Conservation (phyloP, 345 rosid species). For the Eucalyptus guilfoylei region DNA sequence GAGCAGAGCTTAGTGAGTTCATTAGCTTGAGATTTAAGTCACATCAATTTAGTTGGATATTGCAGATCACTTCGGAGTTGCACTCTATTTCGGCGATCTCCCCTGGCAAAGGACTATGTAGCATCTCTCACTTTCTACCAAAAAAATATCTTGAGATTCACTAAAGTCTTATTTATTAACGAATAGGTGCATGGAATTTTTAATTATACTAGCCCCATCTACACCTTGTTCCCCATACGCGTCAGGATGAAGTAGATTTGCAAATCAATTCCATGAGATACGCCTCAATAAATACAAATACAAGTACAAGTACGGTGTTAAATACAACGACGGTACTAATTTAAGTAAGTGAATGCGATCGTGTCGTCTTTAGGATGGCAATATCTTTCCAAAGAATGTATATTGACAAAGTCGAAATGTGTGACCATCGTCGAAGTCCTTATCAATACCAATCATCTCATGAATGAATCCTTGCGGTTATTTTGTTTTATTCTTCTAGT, state of each 20-base stretch:
- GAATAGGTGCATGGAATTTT: neutral
- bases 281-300: neutral
- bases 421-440: neutral
- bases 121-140: neutral
- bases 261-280: neutral
- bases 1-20: neutral
- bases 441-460: neutral
- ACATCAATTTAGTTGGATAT: neutral
- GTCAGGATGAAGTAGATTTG: neutral
- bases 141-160: too few species aligned
- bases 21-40: too few species aligned
- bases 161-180: neutral
- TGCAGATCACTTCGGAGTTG: neutral
- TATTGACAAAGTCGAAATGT: neutral
- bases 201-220: neutral
- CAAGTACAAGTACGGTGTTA: neutral
- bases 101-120: neutral
- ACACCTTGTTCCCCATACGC: neutral
- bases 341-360: neutral
- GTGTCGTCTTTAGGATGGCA: neutral
- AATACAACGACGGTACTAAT: neutral
- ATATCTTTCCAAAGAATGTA: neutral
- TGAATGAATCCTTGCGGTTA: neutral
- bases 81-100: neutral
- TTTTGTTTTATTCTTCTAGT: neutral